Evolutionary conservation across 768 basidiomycete genomes (phyloP), one percentile per base, ranked within the genome.

Genomic region (Mycena filopes): DNA sequence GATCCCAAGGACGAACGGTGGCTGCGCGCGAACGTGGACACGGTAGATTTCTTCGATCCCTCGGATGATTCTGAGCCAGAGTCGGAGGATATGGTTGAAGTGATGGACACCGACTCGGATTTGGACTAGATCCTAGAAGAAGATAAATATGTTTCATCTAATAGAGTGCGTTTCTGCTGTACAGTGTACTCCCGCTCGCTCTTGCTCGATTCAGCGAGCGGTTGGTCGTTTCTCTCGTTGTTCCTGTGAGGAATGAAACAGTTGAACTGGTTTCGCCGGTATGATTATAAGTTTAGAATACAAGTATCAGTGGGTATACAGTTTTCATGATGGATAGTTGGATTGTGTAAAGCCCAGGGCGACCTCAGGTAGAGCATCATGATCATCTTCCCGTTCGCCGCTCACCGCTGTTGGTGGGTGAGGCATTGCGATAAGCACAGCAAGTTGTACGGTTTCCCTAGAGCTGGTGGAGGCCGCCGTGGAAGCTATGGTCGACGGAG

Each of bases 351-450:
- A 70, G 25, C 87, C 87, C 5, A 88, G 72, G 5, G 82, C 81
- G 4, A 88, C 77, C 46, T 87, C 81, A 31, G 87, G 86, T 11
- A 87, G 72, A 31, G 73, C 71, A 43, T 79, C 79, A 36, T 55
- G 72, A 31, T 74, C 72, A 43, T 79, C 79, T 33, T 55, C 41
- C 4, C 18, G 16, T 18, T 55, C 53, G 6, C 72, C 53, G 6
- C 72, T 76, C n/a, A 77, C 74, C 23, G 26, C 20, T 55, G 62
- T 64, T 65, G 43, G 60, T 13, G 69, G 77, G 20, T 80, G 76
- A 3, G 88, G 88, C 88, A 89, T 89, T 20, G 83, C 81, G 47
- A 89, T 80, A 62, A 89, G 76, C 3, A 89, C 85, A 20, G 86
- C 82, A 13, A 89, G 79, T 69, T 87, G 84, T 23, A 87, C 75